A percentile compares a stretch with the other conserved stretches of the same genome.
phyloP scores from a whole-genome alignment of 2,329 filamentous ascomycete species.

The Emmonsiellopsis sp. region DNA sequence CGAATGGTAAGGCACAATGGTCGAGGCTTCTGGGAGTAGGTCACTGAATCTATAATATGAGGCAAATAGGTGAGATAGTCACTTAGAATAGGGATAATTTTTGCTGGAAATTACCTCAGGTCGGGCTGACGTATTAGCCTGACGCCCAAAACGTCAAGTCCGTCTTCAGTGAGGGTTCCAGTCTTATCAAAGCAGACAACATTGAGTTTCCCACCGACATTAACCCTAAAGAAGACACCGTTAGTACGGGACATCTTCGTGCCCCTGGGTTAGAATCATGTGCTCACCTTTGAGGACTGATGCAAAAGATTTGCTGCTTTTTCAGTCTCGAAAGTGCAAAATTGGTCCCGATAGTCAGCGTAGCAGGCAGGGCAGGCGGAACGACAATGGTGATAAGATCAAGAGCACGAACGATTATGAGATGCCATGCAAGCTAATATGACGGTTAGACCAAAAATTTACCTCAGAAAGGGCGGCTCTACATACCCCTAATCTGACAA shows the following conservation, averaged over 20 bases:
- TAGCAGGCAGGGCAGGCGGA: conserved; percentile 86
- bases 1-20: conserved; percentile 47
- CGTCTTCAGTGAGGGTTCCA: conserved; percentile 72
- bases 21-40: conserved; percentile 57
- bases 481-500: conserved; percentile 62
- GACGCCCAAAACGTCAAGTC: conserved; percentile 83
- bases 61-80: neutral
- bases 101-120: conserved; percentile 29
- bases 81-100: neutral
- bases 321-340: conserved; percentile 84
- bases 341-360: conserved; percentile 90
- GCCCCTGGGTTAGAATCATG: neutral
- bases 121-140: conserved; percentile 60
- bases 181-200: conserved; percentile 86
- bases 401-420: conserved; percentile 84
- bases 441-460: conserved; percentile 13
- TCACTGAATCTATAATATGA: conserved; percentile 55
- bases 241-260: neutral
- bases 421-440: conserved; percentile 63
- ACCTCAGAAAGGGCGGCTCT: neutral
- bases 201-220: conserved; percentile 85
- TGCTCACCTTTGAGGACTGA: conserved; percentile 68
- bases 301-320: conserved; percentile 89
- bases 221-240: conserved; percentile 52
- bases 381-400: conserved; percentile 98